Evolutionary conservation across 2,329 filamentous ascomycete genomes (phyloP).

Genomic region (Chaetomium sp.): DNA sequence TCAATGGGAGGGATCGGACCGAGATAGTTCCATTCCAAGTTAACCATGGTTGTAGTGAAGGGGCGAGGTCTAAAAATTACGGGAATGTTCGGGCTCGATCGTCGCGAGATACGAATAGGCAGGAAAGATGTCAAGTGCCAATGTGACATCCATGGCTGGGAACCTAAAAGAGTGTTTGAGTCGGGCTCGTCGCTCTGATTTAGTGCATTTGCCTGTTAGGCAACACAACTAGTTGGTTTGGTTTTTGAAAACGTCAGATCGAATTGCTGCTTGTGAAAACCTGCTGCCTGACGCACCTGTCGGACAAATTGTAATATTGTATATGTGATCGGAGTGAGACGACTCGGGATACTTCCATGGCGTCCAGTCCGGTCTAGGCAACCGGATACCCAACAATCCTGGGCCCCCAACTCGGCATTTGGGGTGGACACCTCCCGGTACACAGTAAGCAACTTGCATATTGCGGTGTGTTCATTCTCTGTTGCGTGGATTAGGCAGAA

Average conservation of each 20-base stretch:
- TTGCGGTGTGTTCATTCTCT: not conserved
- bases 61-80: not conserved
- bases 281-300: not conserved
- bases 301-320: not conserved
- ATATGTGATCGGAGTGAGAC: not conserved
- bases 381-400: not conserved
- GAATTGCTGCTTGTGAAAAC: not conserved
- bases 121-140: not conserved
- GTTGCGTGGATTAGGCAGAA: not conserved
- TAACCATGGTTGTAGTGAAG: constrained; percentile 3
- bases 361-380: not conserved
- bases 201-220: not conserved
- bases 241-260: not conserved
- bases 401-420: not conserved
- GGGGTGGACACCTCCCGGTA: not conserved
- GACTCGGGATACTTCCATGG: not conserved
- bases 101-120: not conserved
- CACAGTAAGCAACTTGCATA: not conserved
- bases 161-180: not conserved
- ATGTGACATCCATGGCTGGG: not conserved
- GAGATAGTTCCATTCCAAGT: constrained; percentile 12
- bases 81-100: not conserved
- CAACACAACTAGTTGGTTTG: not conserved
- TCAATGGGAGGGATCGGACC: constrained; percentile 4
- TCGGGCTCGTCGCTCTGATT: not conserved